Evolutionary conservation across 2,329 filamentous ascomycete genomes (phyloP).

Genomic region (Alternaria tenuissima): DNA sequence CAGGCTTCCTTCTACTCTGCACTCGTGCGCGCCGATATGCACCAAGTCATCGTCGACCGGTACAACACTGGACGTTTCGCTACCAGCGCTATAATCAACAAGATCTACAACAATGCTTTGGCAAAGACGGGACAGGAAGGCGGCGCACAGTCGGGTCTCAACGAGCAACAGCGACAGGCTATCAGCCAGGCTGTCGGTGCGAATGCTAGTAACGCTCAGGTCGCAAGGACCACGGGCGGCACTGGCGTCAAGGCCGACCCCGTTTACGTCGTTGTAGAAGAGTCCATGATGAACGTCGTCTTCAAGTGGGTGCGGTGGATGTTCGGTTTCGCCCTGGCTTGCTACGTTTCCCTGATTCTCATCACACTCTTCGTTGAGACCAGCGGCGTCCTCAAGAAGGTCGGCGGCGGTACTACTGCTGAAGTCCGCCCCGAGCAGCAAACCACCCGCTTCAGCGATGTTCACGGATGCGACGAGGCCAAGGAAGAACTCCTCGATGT

Average conservation of each 20-base stretch:
- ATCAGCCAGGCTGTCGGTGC: constrained; percentile 84
- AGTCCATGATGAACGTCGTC: constrained; percentile 78
- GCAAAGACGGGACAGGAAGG: constrained; percentile 64
- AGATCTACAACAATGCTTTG: constrained; percentile 80
- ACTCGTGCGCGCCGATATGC: constrained; percentile 89
- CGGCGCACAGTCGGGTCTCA: constrained; percentile 52
- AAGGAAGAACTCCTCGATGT: constrained; percentile 98
- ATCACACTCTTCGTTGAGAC: constrained; percentile 85
- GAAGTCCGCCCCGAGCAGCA: constrained; percentile 94
- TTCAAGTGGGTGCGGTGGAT: constrained; percentile 95
- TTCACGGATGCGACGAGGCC: constrained; percentile 96
- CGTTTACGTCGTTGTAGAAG: constrained; percentile 95
- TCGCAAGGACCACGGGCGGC: constrained; percentile 64
- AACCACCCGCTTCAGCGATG: constrained; percentile 88
- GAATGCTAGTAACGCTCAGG: constrained; percentile 71
- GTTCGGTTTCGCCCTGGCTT: constrained; percentile 77
- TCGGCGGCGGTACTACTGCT: constrained; percentile 73
- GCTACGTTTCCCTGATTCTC: constrained; percentile 80
- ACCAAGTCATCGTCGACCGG: constrained; percentile 88
- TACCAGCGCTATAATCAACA: constrained; percentile 77
- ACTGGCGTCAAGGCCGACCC: constrained; percentile 81
- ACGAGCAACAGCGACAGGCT: constrained; percentile 73
- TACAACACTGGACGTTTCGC: constrained; percentile 89
- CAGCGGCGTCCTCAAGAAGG: constrained; percentile 79
- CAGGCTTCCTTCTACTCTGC: constrained; percentile 96